phyloP scores from a whole-genome alignment of 2,329 filamentous ascomycete genomes.

The Claviceps africana region DNA sequence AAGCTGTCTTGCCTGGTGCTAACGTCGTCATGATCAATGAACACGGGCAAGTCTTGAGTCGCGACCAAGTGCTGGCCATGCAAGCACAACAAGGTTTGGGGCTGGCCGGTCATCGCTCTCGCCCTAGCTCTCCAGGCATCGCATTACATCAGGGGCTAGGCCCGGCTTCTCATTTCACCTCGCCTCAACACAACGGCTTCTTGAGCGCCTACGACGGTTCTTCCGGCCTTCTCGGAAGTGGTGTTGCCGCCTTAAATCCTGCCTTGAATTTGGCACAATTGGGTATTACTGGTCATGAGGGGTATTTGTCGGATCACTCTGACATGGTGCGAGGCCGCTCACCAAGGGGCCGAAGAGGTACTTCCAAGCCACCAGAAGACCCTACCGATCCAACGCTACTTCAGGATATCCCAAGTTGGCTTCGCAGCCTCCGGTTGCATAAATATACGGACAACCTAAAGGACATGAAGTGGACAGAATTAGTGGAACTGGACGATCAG shows the following conservation, averaged over 20 bases:
- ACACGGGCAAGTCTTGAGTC: conserved; percentile 71
- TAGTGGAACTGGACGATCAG: conserved; percentile 84
- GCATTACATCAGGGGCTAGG: conserved; percentile 58
- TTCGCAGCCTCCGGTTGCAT: conserved; percentile 85
- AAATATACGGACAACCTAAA: conserved; percentile 99
- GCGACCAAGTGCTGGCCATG: conserved; percentile 72
- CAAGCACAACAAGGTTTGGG: conserved; percentile 52
- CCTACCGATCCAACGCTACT: conserved; percentile 82
- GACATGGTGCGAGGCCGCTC: conserved; percentile 84
- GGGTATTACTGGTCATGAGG: conserved; percentile 56
- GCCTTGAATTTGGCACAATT: conserved; percentile 60
- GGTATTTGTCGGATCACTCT: conserved; percentile 86
- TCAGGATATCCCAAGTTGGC: conserved; percentile 91
- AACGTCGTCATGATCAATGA: conserved; percentile 93
- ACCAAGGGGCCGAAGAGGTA: conserved; percentile 80
- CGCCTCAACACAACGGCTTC: conserved; percentile 90
- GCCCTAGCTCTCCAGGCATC: conserved; percentile 79
- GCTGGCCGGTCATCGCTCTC: conserved; percentile 61
- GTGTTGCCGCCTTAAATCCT: conserved; percentile 54
- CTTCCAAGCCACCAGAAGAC: conserved; percentile 94
- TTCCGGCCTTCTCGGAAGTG: conserved; percentile 55
- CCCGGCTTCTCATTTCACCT: conserved; percentile 57
- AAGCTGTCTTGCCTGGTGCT: conserved; percentile 49
- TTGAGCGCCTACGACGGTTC: conserved; percentile 71
- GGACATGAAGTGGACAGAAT: conserved; percentile 89